Base-by-base conservation (phyloP, 73 alveolate species). In the Halteria grandinella region DNA sequence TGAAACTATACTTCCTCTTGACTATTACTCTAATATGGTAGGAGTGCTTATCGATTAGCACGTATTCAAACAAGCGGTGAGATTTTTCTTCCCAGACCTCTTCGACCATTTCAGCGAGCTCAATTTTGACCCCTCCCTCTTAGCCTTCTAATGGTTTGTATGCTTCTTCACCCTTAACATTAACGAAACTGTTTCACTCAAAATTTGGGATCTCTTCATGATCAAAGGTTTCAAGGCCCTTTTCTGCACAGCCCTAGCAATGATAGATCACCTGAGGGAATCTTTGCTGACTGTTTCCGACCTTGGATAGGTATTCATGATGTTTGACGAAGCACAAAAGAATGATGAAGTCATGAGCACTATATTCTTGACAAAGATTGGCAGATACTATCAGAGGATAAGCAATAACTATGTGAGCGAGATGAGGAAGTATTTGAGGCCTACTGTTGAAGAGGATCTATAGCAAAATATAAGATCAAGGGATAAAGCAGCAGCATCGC, bases 1-100 rank as follows among this genome's bases (percentile, higher is more conserved):
- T 24, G 94, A 86, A 57, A 72, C 62, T 0, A 63, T 63, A 0
- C 50, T 86, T 71, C 94, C 94, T 10, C 37, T 83, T 20, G 91
- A 86, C 40, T 86, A 55, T 43, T 86, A 82, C 45, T 51, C 86
- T 0, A 66, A 75, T 54, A 57, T 85, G 85, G 59, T 85, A 17
- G 88, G 93, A 11, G 88, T 85, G 25, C 51, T 85, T 52, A 83
- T 85, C 8, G 88, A 85, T 50, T 41, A 79, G 18, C 54, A 72
- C 41, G 75, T 81, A 8, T 57, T 81, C 14, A 59, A 49, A 18
- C 27, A 73, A 21, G 36, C 18, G 24, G 45, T 58, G 27, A 40
- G 28, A 8, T 43, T 41, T 3, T 50, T 48, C 34, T 49, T 81
- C 15, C 91, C 91, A 28, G 23, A 81, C 45, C 33, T 81, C 31